A percentile compares a stretch with the other conserved stretches of the same genome.
Conservation (phyloP, 2,329 filamentous ascomycete species). For the Venturia carpophila region DNA sequence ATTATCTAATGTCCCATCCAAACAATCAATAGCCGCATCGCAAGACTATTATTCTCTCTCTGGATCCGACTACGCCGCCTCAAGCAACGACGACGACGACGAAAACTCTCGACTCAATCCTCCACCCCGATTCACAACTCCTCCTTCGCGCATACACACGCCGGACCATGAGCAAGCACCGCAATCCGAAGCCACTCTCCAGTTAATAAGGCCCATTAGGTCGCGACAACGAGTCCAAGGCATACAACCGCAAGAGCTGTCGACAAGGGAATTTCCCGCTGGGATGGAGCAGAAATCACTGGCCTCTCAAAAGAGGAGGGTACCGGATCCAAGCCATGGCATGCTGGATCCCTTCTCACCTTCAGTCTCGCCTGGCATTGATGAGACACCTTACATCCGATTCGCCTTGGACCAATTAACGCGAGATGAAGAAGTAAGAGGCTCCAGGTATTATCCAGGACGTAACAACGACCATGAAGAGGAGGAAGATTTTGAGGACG, state of each 20-base stretch:
- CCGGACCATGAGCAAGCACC: conserved; percentile 32
- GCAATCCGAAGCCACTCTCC: conserved; percentile 6
- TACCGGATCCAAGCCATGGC: not conserved
- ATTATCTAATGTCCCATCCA: conserved; percentile 35
- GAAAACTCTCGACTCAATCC: conserved; percentile 10
- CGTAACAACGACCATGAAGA: not conserved
- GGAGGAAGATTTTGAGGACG: conserved; percentile 7
- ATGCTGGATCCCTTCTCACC: conserved; percentile 33
- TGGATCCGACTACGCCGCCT: conserved; percentile 22
- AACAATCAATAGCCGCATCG: conserved; percentile 41
- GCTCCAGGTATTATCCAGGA: conserved; percentile 42
- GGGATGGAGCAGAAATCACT: conserved; percentile 10
- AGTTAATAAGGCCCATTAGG: conserved; percentile 16
- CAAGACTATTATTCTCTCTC: conserved; percentile 45
- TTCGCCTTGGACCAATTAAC: conserved; percentile 87
- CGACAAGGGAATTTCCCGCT: conserved; percentile 14
- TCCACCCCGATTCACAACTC: conserved; percentile 26
- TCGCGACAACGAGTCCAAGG: conserved; percentile 4
- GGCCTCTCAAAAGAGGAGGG: conserved; percentile 15
- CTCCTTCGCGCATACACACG: conserved; percentile 29
- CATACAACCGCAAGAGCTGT: conserved; percentile 20
- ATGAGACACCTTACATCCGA: conserved; percentile 80
- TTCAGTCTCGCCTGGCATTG: conserved; percentile 59
- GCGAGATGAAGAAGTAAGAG: conserved; percentile 56
- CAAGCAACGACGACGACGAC: conserved; percentile 1